Conservation (phyloP, 345 rosid species). For the Euphorbia lathyris region DNA sequence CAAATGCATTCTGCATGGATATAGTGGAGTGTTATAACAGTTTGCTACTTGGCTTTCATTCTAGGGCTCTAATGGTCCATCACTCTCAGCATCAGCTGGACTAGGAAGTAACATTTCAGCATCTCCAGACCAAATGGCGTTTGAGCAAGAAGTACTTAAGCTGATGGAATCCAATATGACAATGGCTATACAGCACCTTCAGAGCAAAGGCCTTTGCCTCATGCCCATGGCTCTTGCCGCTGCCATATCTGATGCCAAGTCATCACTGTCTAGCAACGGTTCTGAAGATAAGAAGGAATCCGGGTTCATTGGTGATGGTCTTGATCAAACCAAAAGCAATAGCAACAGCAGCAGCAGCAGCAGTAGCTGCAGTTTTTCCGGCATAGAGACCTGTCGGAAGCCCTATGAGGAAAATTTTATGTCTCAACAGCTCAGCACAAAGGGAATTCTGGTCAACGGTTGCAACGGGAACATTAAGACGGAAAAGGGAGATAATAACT, state of each 20-base stretch:
- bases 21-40: no score
- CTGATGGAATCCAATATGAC: conserved; percentile 24
- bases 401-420: conserved; percentile 7
- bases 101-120: conserved; percentile 29
- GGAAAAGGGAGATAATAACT: conserved; percentile 13
- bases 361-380: conserved; percentile 23
- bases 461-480: conserved; percentile 19
- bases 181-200: conserved; percentile 24
- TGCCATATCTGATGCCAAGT: conserved; percentile 36
- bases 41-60: not conserved
- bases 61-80: conserved; percentile 34
- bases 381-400: conserved; percentile 12
- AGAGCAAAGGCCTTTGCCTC: conserved; percentile 29
- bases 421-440: conserved; percentile 13
- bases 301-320: conserved; percentile 11
- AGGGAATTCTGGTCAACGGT: conserved; percentile 10
- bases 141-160: conserved; percentile 23
- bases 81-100: conserved; percentile 24
- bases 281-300: conserved; percentile 23
- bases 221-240: conserved; percentile 38
- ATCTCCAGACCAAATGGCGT: conserved; percentile 35
- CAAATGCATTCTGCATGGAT: no score
- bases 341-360: conserved; percentile 20
- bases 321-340: conserved; percentile 16
- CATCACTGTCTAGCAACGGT: conserved; percentile 18